Evolutionary conservation across 352 stramenopile species (phyloP), one percentile per base, ranked within the genome.

Genomic region (Globisporangium recalcitrans): DNA sequence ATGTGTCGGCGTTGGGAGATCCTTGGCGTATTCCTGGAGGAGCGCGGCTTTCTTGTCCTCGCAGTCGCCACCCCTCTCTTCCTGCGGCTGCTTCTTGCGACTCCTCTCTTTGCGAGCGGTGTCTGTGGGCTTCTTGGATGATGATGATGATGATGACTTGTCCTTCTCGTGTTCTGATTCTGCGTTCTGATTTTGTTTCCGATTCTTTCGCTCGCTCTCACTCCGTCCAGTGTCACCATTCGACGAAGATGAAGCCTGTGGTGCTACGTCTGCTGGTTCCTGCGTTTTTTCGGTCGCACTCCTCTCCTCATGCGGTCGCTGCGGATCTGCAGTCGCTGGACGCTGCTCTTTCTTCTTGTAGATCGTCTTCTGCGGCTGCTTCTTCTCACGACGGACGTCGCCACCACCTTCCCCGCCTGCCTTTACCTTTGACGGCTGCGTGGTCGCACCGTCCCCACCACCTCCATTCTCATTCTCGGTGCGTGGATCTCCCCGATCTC

Each of bases 1-100:
- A 53, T 78, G 58, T 42, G 54, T 49, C 10, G 70, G 38, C 34
- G 58, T 42, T 1, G 29, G 54, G 22, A 64, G 24, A 10, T 59
- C 62, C 14, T 27, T 32, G 34, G 22, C 14, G 6, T 21, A 46
- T 21, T 22, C 14, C 38, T 46, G 14, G 6, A 21, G 13, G n/a
- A 48, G 52, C 21, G 32, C 21, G 10, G 21, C n/a, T 16, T 24
- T 31, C 57, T 63, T 48, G 22, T n/a, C 16, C 21, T 47, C 27
- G 14, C n/a, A n/a, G n/a, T 11, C 22, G 26, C 11, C 48, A 3
- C 8, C 58, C 31, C 19, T 47, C 21, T 38, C 14, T 16, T 29
- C 26, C 29, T 44, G 56, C 7, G 38, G 22, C 13, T 47, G 24
- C 34, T 49, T 29, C 54, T 60, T 44, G 22, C 16, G 24, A 2